These are phyloP conservation scores for Podospora pseudopauciseta DNA, from an alignment of 495 filamentous ascomycete genomes.

Conservation along the genomic window DNA sequence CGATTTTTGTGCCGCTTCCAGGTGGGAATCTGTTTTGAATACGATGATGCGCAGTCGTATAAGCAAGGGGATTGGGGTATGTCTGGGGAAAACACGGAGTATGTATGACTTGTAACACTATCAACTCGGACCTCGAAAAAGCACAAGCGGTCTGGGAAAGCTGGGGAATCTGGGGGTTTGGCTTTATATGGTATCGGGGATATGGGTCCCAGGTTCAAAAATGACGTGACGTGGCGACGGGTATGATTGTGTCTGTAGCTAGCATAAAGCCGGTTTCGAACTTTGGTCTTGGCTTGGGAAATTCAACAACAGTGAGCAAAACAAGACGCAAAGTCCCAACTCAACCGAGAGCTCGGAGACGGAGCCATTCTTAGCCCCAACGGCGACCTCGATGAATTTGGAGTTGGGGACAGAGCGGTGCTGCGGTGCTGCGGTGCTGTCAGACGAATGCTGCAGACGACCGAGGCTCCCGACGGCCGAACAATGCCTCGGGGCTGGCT, in stretches of 20 bases:
- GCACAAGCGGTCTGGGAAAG: background rate
- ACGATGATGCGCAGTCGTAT: background rate
- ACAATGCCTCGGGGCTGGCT: background rate
- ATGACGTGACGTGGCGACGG: background rate
- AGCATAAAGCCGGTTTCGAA: background rate
- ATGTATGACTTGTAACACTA: background rate
- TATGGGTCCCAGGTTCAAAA: background rate
- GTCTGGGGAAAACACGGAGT: background rate
- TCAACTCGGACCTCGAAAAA: background rate
- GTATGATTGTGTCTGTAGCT: background rate
- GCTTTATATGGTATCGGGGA: background rate
- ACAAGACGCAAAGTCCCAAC: background rate
- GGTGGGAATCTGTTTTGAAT: conserved; percentile 37
- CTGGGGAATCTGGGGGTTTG: background rate
- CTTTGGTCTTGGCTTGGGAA: background rate
- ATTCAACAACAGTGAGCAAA: background rate
- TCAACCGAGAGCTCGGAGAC: background rate
- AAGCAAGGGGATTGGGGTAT: background rate
- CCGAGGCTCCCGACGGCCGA: background rate
- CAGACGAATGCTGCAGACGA: background rate
- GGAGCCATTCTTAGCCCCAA: background rate
- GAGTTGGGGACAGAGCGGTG: background rate
- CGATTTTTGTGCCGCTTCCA: conserved; percentile 49
- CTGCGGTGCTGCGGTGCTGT: no score
- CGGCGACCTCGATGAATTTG: background rate